Evolutionary conservation across 2,329 filamentous ascomycete genomes (phyloP), one percentile per base, ranked within the genome.

Genomic region (Periconia macrospinosa): DNA sequence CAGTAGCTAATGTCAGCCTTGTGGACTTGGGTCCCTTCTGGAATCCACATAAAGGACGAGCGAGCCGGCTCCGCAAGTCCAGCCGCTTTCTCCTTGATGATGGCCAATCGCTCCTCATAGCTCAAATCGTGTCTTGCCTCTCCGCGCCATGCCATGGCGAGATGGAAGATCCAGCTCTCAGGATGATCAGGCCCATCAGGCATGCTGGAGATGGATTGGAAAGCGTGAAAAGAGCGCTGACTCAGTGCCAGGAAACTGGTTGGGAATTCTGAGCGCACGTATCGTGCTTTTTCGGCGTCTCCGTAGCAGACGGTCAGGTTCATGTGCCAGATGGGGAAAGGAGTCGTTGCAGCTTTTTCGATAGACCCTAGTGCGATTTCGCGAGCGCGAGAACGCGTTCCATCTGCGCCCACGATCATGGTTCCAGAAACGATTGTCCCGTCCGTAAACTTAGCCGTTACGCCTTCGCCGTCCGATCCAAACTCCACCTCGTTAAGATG

Each of bases 141-240:
- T 18, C 49, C 41, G 15, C 15, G 41, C 49, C 49, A 50, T 41
- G 49, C 41, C 49, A 45, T 50, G 14, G 41, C 49, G 17, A 50
- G n/a, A 18, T 50, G 49, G n/a, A 45, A 50, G 15, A 50, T 37
- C 41, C 49, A 50, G 30, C 7, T 35, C 49, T 45, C 49, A 5
- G 49, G 41, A 30, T 50, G 41, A 33, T 45, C 41, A 23, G 49
- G 41, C n/a, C 40, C 40, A 19, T 41, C 40, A 19, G 49, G 49
- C 49, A 50, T 50, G 30, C 41, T 45, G 10, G 49, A 50, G 30
- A 50, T 50, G 49, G 49, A 50, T 20, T 50, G 49, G 20, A 50
- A 50, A 3, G 49, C 49, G 18, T 50, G 49, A 23, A 50, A 45
- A 15, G 49, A 50, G 5, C 18, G 23, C 35, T 50, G 23, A 5